phyloP scores from a whole-genome alignment of 31 red algal genomes.

The Endocladia muricata region DNA sequence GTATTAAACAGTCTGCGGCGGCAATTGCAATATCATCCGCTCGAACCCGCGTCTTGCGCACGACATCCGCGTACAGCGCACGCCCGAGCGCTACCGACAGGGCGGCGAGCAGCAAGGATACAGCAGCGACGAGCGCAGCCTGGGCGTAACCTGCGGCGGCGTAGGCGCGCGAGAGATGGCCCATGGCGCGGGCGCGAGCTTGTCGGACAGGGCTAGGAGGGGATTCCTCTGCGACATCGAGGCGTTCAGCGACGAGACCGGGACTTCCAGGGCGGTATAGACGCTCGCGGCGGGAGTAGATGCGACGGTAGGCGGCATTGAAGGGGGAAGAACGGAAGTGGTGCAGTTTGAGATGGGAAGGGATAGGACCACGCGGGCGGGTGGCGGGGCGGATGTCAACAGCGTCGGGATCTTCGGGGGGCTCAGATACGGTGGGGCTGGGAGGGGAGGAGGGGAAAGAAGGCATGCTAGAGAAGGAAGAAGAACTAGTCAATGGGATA shows the following conservation, averaged over 20 bases:
- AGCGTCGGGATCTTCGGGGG: background rate
- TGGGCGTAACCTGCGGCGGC: conserved; percentile 36
- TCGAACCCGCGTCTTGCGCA: conserved; percentile 37
- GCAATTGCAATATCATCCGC: conserved; percentile 7
- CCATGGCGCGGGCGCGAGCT: background rate
- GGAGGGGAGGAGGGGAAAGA: background rate
- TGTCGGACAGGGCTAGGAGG: background rate
- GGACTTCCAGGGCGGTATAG: conserved; percentile 13
- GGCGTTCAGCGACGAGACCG: conserved; percentile 15
- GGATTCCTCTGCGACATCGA: conserved; percentile 8
- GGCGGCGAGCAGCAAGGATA: conserved; percentile 3
- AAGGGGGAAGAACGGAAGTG: conserved; percentile 5
- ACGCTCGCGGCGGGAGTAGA: conserved; percentile 49
- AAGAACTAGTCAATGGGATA: too few relatives aligned
- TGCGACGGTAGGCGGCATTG: conserved; percentile 27
- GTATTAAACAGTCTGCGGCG: conserved; percentile 22
- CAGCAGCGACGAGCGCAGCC: conserved; percentile 7
- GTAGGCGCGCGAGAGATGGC: conserved; percentile 17
- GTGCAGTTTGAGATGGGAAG: background rate
- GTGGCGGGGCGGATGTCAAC: background rate
- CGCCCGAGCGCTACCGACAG: conserved; percentile 1
- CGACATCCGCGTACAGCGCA: conserved; percentile 16
- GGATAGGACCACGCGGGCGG: background rate
- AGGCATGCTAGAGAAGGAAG: background rate
- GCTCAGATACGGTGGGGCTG: background rate